Conservation (phyloP, 192 early-diverging fungal species). For the Rhizophagus prolifer region DNA sequence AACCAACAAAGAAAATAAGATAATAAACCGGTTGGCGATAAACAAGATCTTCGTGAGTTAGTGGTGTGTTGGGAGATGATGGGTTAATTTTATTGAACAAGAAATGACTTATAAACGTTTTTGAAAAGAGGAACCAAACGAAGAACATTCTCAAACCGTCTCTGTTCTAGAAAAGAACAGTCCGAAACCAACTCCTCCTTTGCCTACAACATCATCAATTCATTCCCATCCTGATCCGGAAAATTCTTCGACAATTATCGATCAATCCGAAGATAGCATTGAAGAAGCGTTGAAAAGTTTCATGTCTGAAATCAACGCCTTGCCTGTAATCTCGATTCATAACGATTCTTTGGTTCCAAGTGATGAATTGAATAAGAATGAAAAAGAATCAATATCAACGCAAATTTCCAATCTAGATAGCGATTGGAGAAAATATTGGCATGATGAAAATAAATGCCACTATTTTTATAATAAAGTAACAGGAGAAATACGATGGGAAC, state of each 20-base stretch:
- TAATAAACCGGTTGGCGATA: slow-evolving; percentile 8
- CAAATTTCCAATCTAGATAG: background rate
- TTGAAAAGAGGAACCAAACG: slow-evolving; percentile 6
- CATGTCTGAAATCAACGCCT: slow-evolving; percentile 20
- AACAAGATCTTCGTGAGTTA: background rate
- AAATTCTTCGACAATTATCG: background rate
- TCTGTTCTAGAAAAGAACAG: background rate
- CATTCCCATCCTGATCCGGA: background rate
- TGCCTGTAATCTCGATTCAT: background rate
- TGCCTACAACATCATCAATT: background rate
- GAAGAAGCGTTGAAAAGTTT: slow-evolving; percentile 21
- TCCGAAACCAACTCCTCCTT: background rate
- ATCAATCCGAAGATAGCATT: slow-evolving; percentile 16
- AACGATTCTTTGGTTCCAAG: background rate
- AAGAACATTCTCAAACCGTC: background rate
- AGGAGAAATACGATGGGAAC: slow-evolving; percentile 15
- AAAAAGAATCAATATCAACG: background rate
- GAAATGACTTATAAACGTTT: slow-evolving; percentile 17
- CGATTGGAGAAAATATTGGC: slow-evolving; percentile 5
- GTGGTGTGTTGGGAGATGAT: background rate
- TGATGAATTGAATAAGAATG: background rate
- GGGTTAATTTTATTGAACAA: background rate
- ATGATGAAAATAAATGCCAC: background rate
- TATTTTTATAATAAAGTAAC: slow-evolving; percentile 17
- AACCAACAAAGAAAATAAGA: background rate